phyloP scores from a whole-genome alignment of 139 green algal species.

The Astrephomene gubernaculifera region DNA sequence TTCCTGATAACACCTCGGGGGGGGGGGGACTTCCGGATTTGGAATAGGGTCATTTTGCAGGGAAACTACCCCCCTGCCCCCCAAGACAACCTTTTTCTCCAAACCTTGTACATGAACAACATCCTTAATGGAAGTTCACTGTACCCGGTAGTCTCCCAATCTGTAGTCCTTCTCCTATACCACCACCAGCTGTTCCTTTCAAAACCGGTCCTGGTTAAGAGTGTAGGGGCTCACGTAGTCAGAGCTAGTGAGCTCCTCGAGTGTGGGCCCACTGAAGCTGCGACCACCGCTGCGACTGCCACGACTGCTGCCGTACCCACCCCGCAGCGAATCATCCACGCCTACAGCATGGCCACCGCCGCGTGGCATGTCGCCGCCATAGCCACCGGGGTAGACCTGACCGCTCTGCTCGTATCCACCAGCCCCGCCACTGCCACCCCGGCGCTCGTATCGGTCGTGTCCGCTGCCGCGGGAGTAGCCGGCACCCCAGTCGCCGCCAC shows the following conservation, averaged over 20 bases:
- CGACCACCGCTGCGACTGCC: background rate
- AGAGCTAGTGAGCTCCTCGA: background rate
- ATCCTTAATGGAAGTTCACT: too few species aligned
- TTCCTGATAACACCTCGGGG: too few species aligned
- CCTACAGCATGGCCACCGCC: background rate
- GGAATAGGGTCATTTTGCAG: too few species aligned
- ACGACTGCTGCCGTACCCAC: conserved; percentile 15
- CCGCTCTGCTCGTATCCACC: background rate
- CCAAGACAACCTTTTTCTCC: too few species aligned
- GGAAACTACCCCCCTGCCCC: too few species aligned
- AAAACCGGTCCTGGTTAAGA: conserved; percentile 16
- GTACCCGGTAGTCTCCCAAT: too few species aligned
- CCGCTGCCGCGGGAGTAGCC: conserved; percentile 23
- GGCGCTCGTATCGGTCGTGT: background rate
- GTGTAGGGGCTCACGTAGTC: conserved; percentile 27
- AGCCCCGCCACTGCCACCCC: background rate
- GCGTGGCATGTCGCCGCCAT: background rate
- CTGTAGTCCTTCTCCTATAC: too few species aligned
- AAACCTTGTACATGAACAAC: too few species aligned
- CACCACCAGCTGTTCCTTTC: too few species aligned
- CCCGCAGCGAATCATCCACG: background rate
- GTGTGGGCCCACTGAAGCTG: background rate
- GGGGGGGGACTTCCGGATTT: too few species aligned
- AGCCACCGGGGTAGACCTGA: background rate
- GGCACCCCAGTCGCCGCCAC: background rate